Evolutionary conservation across 257 asterid species (phyloP), one percentile per base, ranked within the genome.

Genomic region (Petrea volubilis): DNA sequence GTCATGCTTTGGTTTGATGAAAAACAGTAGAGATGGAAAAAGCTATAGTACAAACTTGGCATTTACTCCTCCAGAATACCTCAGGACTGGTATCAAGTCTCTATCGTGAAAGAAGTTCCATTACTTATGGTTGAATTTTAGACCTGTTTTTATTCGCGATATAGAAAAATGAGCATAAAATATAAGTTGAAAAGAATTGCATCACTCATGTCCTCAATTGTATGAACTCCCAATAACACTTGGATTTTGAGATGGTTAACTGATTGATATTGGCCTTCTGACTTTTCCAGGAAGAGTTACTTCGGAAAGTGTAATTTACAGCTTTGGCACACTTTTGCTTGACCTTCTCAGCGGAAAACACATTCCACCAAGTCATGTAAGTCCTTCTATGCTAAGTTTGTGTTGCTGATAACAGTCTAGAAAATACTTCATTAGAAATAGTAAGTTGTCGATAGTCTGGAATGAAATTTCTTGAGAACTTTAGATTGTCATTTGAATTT

Each of bases 1-100:
- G 24, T 47, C 55, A n/a, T 47, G 88, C 88, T 87, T 87, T 79
- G 93, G 93, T 36, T 76, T 87, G 75, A 84, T 87, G 93, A 87
- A 84, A 77, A 87, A 84, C 75, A 84, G 90, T 64, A 83, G 87
- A 74, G 93, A 87, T 82, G 93, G 93, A 41, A 87, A 87, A 78
- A 87, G 93, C 82, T 87, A 87, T 80, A 84, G 93, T 62, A 87
- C 93, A 21, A 84, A 84, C 76, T 74, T 87, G 80, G 93, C 93
- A 68, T 87, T 84, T 83, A 84, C 93, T 77, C 93, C 93, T 72
- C 90, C 90, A n/a, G 93, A 87, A 80, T 87, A 87, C 67, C 76
- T 87, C 56, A 79, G 92, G 69, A 86, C 92, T 59, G 92, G 92
- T 86, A 85, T 47, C n/a, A 50, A 63, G 66, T 68, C 36, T 55